Evolutionary conservation across 768 basidiomycete genomes (phyloP).

Genomic region (Russula lepida): DNA sequence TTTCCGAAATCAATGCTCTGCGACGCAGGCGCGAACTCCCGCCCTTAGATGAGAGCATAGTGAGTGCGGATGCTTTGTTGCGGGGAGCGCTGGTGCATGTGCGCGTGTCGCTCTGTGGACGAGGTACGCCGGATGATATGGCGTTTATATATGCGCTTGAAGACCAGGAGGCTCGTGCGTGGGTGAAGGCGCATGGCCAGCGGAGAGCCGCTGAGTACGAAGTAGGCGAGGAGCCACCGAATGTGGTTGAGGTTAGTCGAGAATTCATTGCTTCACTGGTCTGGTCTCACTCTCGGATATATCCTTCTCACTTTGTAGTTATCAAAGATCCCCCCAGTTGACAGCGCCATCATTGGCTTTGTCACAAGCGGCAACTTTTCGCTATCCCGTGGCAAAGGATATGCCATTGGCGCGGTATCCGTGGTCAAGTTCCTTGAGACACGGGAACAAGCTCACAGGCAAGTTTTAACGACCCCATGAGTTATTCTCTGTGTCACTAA

Average conservation of each 20-base stretch:
- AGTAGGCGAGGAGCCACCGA: constrained; percentile 21
- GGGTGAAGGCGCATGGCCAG: constrained; percentile 33
- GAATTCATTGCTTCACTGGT: background rate
- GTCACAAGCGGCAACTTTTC: constrained; percentile 81
- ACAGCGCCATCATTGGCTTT: constrained; percentile 60
- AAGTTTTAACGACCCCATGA: background rate
- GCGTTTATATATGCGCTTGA: constrained; percentile 61
- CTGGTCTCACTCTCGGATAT: background rate
- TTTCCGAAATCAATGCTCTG: constrained; percentile 48
- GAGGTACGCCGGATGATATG: constrained; percentile 70
- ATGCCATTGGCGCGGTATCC: constrained; percentile 68
- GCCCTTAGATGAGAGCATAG: constrained; percentile 26
- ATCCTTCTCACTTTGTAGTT: constrained; percentile 32
- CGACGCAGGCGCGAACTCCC: constrained; percentile 47
- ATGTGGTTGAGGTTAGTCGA: constrained; percentile 28
- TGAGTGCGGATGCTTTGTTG: constrained; percentile 40
- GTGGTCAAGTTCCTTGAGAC: constrained; percentile 45
- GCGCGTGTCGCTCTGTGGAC: constrained; percentile 46
- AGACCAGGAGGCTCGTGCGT: constrained; percentile 43
- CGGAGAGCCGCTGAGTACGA: constrained; percentile 17
- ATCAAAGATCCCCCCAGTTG: constrained; percentile 34
- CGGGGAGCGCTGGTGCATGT: constrained; percentile 62
- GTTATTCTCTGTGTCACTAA: background rate
- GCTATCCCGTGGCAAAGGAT: constrained; percentile 66
- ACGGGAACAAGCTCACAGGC: constrained; percentile 41